Percentiles rank a stretch among this genome's conserved stretches.
These are phyloP conservation scores for Neobulgaria alba DNA, from an alignment of 2,329 filamentous ascomycete genomes.

Conservation along the genomic window DNA sequence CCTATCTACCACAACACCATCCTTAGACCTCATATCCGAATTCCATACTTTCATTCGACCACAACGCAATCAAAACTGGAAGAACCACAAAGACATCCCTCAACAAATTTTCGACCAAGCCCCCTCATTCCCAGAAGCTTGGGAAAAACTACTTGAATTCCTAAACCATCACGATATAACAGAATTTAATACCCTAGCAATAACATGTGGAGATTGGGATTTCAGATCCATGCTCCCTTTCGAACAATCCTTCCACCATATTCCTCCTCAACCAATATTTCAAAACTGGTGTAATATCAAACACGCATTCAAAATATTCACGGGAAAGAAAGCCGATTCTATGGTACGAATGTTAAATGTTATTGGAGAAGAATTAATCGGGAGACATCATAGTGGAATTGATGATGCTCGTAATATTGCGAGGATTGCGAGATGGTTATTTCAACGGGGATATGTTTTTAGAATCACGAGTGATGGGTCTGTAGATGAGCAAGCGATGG, in stretches of 20 bases:
- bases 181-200: constrained; percentile 11
- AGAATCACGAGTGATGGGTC: constrained; percentile 12
- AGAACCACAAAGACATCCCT: constrained; percentile 4
- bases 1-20: constrained; percentile 7
- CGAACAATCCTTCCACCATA: constrained; percentile 8
- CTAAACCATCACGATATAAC: constrained; percentile 5
- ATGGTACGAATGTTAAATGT: constrained; percentile 14
- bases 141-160: constrained; percentile 6
- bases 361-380: constrained; percentile 10
- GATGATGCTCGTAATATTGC: constrained; percentile 12
- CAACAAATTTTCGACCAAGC: constrained; percentile 7
- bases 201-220: constrained; percentile 12
- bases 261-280: constrained; percentile 7
- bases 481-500: constrained; percentile 4
- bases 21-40: constrained; percentile 7
- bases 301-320: constrained; percentile 10
- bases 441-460: constrained; percentile 9
- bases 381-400: constrained; percentile 12
- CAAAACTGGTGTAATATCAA: constrained; percentile 14
- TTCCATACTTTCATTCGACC: constrained; percentile 10
- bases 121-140: constrained; percentile 7
- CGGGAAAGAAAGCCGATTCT: constrained; percentile 12
- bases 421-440: constrained; percentile 10
- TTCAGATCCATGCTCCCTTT: constrained; percentile 10
- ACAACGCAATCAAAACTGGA: constrained; percentile 7